These are phyloP conservation scores for Fusarium irregulare DNA, from an alignment of 2,329 filamentous ascomycete genomes.

Conservation along the genomic window DNA sequence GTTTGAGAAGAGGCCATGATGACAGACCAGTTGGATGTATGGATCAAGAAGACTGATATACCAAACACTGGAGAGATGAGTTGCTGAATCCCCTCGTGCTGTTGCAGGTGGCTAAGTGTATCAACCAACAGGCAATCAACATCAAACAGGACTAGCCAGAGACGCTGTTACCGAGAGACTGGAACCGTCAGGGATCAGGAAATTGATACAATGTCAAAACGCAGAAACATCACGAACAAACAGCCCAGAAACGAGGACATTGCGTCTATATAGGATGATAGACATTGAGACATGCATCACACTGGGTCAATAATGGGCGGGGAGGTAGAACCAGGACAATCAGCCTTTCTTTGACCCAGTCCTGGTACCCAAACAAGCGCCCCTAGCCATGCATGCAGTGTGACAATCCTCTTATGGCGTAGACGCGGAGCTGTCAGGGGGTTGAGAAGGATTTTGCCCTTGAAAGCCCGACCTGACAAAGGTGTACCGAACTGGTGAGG, in stretches of 20 bases:
- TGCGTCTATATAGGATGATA: constrained; percentile 46
- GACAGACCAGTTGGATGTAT: constrained; percentile 16
- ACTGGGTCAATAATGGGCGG: constrained; percentile 22
- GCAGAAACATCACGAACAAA: constrained; percentile 34
- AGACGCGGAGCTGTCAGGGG: constrained; percentile 34
- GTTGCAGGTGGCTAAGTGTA: constrained; percentile 22
- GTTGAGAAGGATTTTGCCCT: constrained; percentile 38
- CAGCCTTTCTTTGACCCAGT: constrained; percentile 22
- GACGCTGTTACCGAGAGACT: constrained; percentile 38
- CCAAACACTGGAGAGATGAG: constrained; percentile 10
- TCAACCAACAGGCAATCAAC: constrained; percentile 37
- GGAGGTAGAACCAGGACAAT: constrained; percentile 13
- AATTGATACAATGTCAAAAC: constrained; percentile 35
- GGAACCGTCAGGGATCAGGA: constrained; percentile 44
- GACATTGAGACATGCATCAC: constrained; percentile 25
- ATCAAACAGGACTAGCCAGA: constrained; percentile 31
- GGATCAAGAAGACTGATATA: constrained; percentile 3
- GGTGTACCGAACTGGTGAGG: constrained; percentile 27
- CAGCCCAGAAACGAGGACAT: constrained; percentile 39
- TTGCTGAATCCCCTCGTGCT: constrained; percentile 3
- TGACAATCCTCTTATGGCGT: constrained; percentile 42
- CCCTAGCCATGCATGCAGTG: constrained; percentile 48
- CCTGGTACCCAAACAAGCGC: constrained; percentile 42
- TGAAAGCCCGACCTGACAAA: constrained; percentile 21
- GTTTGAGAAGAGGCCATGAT: constrained; percentile 54